phyloP scores from a whole-genome alignment of 257 asterid species.

The Rauvolfia tetraphylla region DNA sequence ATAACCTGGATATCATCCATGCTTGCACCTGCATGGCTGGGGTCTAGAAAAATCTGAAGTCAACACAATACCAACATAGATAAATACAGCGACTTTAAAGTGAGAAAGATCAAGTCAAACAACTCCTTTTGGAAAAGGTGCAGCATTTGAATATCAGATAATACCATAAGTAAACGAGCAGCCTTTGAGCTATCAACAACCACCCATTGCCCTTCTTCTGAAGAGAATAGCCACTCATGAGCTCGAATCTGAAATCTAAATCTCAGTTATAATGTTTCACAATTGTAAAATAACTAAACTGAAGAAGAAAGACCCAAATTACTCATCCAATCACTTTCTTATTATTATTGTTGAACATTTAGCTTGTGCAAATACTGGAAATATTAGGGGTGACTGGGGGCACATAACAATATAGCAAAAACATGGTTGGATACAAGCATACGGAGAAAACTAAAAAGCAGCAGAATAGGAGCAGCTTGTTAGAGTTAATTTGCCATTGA shows the following conservation, averaged over 20 bases:
- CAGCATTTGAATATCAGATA: neutral
- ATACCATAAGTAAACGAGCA: constrained; percentile 83
- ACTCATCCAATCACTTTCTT: neutral
- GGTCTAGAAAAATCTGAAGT: constrained; percentile 64
- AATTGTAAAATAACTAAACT: neutral
- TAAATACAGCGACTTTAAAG: neutral
- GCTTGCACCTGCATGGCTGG: constrained; percentile 49
- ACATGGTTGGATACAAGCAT: neutral
- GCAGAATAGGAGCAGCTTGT: neutral
- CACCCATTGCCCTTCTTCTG: constrained; percentile 92
- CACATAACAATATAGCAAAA: neutral
- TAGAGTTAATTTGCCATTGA: neutral
- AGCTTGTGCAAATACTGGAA: neutral
- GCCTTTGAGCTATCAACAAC: constrained; percentile 72
- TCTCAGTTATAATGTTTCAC: constrained; percentile 27
- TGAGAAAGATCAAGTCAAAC: constrained; percentile 7
- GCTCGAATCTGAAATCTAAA: constrained; percentile 72
- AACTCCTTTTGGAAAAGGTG: neutral
- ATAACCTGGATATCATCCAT: constrained; percentile 84
- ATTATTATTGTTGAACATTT: neutral
- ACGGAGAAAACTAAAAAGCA: neutral
- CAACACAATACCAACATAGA: neutral
- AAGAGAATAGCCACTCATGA: constrained; percentile 84
- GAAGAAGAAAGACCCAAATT: neutral
- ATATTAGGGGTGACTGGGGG: neutral